Conservation (phyloP, 768 basidiomycete species). For the Panaeolus papilionaceus region DNA sequence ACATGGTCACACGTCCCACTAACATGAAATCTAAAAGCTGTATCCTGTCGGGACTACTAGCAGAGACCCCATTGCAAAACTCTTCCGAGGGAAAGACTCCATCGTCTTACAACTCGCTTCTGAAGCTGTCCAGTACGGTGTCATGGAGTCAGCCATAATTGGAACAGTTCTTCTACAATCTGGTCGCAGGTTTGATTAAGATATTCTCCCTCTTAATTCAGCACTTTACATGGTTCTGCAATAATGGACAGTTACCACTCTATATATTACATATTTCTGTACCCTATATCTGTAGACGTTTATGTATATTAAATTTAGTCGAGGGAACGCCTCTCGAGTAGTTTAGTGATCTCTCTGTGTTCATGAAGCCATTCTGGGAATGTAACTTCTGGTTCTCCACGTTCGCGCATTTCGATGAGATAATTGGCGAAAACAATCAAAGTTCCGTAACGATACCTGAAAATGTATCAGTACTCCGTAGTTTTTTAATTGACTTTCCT, state of each 20-base stretch:
- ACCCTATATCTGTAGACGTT: constrained; percentile 11
- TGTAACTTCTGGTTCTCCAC: constrained; percentile 43
- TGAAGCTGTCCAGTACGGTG: constrained; percentile 50
- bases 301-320: constrained; percentile 45
- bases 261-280: constrained; percentile 4
- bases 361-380: constrained; percentile 87
- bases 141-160: constrained; percentile 47
- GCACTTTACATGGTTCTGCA: background rate
- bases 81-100: constrained; percentile 37
- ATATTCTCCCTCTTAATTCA: background rate
- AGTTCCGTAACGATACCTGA: constrained; percentile 86
- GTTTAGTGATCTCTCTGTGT: constrained; percentile 83
- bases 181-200: constrained; percentile 52
- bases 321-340: constrained; percentile 71
- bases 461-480: constrained; percentile 17
- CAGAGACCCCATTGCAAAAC: constrained; percentile 42
- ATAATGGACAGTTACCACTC: constrained; percentile 14
- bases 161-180: constrained; percentile 48
- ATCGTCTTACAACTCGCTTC: constrained; percentile 53
- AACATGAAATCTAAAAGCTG: constrained; percentile 34
- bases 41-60: constrained; percentile 37
- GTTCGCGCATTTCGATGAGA: constrained; percentile 72
- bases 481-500: constrained; percentile 24
- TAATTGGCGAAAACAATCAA: constrained; percentile 96
- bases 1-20: background rate